These are phyloP conservation scores for Myriosclerotinia curreyana DNA, from an alignment of 2,329 filamentous ascomycete genomes.

Conservation along the genomic window DNA sequence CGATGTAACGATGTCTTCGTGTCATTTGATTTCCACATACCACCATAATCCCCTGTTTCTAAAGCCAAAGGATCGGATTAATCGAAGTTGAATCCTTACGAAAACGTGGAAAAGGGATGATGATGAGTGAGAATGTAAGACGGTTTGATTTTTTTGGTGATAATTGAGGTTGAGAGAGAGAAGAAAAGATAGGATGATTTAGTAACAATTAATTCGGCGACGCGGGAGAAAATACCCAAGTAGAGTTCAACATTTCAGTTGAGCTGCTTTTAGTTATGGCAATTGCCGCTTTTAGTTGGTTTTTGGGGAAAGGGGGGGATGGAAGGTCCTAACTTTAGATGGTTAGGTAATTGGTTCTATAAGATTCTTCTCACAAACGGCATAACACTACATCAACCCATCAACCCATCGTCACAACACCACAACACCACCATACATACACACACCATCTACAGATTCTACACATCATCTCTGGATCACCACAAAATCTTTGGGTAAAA, in stretches of 20 bases:
- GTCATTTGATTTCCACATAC: conserved; percentile 20
- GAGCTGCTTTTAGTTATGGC: not conserved
- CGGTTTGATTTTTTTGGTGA: conserved; percentile 13
- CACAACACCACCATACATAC: no score
- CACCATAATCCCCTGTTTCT: not conserved
- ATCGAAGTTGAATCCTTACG: conserved; percentile 18
- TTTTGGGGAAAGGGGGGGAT: no score
- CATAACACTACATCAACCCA: no score
- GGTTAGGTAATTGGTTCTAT: no score
- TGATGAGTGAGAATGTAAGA: conserved; percentile 20
- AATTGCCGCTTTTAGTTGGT: not conserved
- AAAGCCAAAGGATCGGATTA: conserved; percentile 12
- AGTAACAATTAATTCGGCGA: not conserved
- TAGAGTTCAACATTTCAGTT: not conserved
- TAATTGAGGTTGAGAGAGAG: not conserved
- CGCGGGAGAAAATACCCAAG: not conserved
- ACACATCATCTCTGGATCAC: no score
- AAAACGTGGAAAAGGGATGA: conserved; percentile 20
- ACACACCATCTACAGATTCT: no score
- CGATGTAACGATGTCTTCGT: conserved; percentile 15
- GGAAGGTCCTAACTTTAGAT: no score
- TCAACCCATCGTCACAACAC: no score
- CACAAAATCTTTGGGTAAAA: no score
- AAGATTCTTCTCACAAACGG: no score
- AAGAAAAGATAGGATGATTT: conserved; percentile 2